Percentiles rank a stretch among this genome's conserved stretches.
Evolutionary conservation across 495 filamentous ascomycete species (phyloP).

Genomic region (Lepraria neglecta): DNA sequence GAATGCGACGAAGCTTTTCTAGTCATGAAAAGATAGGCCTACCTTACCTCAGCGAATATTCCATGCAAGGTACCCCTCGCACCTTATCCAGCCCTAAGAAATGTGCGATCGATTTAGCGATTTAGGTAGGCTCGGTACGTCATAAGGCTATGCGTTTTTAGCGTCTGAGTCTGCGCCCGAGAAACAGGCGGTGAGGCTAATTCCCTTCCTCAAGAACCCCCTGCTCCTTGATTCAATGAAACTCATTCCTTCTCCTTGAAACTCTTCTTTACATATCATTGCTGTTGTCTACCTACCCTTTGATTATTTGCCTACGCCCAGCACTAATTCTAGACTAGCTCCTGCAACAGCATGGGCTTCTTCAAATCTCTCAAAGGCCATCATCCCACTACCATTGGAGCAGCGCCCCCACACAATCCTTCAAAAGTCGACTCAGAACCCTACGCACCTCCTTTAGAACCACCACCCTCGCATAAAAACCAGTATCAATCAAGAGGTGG

Average conservation of each 20-base stretch:
- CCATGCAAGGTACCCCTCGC: no score
- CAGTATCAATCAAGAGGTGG: conserved; percentile 17
- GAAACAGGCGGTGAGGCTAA: conserved; percentile 7
- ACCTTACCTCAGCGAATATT: no score
- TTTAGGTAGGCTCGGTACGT: no score
- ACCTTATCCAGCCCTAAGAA: no score
- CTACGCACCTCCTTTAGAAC: conserved; percentile 25
- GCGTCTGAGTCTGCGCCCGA: not conserved
- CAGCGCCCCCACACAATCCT: conserved; percentile 13
- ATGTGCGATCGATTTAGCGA: no score
- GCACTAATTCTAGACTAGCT: not conserved
- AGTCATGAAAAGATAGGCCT: no score
- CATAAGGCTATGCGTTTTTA: not conserved
- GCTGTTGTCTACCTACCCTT: no score
- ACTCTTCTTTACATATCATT: no score
- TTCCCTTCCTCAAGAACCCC: no score
- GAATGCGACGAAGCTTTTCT: no score
- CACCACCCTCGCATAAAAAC: conserved; percentile 37
- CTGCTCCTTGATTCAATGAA: not conserved
- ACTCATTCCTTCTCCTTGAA: not conserved
- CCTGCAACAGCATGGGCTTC: conserved; percentile 20
- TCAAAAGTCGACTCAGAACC: not conserved
- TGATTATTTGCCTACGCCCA: no score
- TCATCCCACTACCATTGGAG: conserved; percentile 14
- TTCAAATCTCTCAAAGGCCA: conserved; percentile 27